phyloP scores from a whole-genome alignment of 768 basidiomycete species.

The Gyrodon lividus region DNA sequence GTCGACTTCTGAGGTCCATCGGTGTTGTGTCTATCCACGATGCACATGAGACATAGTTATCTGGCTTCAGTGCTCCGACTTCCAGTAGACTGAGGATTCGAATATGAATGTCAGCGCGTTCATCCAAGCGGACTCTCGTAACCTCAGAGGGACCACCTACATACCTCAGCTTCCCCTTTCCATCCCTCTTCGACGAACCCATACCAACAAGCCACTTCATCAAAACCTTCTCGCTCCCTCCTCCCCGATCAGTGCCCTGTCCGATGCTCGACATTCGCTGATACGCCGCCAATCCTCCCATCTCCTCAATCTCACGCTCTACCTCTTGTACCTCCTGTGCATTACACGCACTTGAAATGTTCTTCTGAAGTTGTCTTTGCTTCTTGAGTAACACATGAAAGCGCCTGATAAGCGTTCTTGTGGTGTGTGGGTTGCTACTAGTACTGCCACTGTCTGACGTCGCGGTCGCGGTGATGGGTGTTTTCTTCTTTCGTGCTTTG shows the following conservation, averaged over 20 bases:
- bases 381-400: conserved; percentile 82
- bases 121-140: too few species aligned
- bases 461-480: conserved; percentile 38
- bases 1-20: conserved; percentile 83
- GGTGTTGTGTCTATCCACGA: conserved; percentile 74
- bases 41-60: conserved; percentile 68
- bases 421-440: conserved; percentile 58
- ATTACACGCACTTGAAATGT: conserved; percentile 13
- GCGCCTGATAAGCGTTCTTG: conserved; percentile 69
- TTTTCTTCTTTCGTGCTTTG: conserved; percentile 44
- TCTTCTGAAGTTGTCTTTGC: conserved; percentile 51
- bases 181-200: conserved; percentile 30
- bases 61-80: conserved; percentile 83
- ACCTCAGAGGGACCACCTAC: conserved; percentile 6
- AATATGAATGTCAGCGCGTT: background rate
- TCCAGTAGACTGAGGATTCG: conserved; percentile 64
- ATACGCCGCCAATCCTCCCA: conserved; percentile 82
- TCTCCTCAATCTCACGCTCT: conserved; percentile 55
- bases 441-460: background rate
- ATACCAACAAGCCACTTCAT: conserved; percentile 72
- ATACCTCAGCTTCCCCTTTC: conserved; percentile 33
- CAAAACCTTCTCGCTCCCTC: conserved; percentile 82
- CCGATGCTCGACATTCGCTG: conserved; percentile 83
- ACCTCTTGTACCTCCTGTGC: conserved; percentile 47
- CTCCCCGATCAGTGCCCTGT: conserved; percentile 79